Evolutionary conservation across 148 eudicot species (phyloP), one percentile per base, ranked within the genome.

Genomic region (Diospyros lotus): DNA sequence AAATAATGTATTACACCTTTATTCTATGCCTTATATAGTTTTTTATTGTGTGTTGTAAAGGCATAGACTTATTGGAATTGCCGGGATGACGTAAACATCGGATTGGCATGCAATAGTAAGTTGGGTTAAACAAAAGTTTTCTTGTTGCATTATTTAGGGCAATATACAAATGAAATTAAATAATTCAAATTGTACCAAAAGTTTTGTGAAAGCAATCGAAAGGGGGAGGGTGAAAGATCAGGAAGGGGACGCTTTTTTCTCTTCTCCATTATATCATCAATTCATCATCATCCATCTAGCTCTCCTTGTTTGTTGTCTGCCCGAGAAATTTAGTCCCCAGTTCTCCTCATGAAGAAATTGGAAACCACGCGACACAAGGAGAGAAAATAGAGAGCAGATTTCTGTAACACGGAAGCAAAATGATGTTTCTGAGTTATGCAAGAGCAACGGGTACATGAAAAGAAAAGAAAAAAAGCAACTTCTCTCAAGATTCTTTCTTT

Each of bases 201-300:
- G 53, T 53, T 17, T 51, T 48, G 66, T 79, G 76, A 75, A 72
- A 55, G 66, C 56, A 68, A 73, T 59, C 64, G 77, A 17, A 45
- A 73, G 42, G 40, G 17, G 54, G 43, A 62, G n/a, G 46, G 11
- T 61, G 45, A 53, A 39, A 15, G 71, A 80, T 71, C 68, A 67
- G 54, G 73, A 64, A 48, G 73, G 76, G 66, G 61, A 71, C 44
- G 79, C 58, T 73, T 72, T 76, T 72, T 67, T 76, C 64, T 44
- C 58, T 63, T 76, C 79, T 76, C 73, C 83, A 28, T 28, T 28
- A 28, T 28, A 28, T 28, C 28, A 28, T 28, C 28, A 28, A 28
- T 28, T 28, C 75, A 76, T 76, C 79, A 67, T 76, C 67, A 80
- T 80, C 83, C 65, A 71, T 66, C 77, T 28, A 28, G 28, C 28